Evolutionary conservation across 2,329 filamentous ascomycete species (phyloP).

Genomic region (Penicillium psychrosexuale): DNA sequence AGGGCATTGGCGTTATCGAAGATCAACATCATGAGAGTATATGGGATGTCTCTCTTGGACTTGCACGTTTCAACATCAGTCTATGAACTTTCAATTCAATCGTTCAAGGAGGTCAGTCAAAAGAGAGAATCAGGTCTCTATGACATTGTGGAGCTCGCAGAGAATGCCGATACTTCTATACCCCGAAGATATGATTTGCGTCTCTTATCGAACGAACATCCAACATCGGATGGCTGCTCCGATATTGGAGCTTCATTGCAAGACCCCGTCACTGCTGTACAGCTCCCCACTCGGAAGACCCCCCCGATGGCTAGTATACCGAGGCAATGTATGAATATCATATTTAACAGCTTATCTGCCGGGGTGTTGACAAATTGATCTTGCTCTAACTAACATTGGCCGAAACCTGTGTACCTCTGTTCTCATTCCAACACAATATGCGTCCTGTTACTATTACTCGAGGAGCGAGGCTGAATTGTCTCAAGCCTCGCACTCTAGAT

Average conservation of each 20-base stretch:
- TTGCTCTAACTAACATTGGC: neutral
- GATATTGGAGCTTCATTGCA: constrained; percentile 5
- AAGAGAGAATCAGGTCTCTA: neutral
- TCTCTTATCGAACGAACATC: neutral
- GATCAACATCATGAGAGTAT: neutral
- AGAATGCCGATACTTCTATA: neutral
- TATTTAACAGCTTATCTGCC: constrained; percentile 1
- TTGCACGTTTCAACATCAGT: neutral
- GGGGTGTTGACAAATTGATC: neutral
- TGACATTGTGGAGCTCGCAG: neutral
- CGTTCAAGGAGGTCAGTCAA: neutral
- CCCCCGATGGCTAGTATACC: constrained; percentile 6
- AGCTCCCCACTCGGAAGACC: neutral
- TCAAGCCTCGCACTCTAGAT: constrained; percentile 2
- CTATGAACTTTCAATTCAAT: neutral
- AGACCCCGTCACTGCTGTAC: neutral
- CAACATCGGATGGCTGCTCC: constrained; percentile 13
- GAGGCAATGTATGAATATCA: neutral
- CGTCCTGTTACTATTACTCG: constrained; percentile 9
- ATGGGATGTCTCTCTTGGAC: neutral
- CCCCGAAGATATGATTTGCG: neutral
- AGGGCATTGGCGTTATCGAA: neutral
- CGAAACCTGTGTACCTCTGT: neutral
- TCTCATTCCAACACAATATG: constrained; percentile 3
- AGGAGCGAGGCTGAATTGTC: constrained; percentile 2